Evolutionary conservation across 2,329 filamentous ascomycete genomes (phyloP), one percentile per base, ranked within the genome.

Genomic region (Aspergillus pseudoglaucus): DNA sequence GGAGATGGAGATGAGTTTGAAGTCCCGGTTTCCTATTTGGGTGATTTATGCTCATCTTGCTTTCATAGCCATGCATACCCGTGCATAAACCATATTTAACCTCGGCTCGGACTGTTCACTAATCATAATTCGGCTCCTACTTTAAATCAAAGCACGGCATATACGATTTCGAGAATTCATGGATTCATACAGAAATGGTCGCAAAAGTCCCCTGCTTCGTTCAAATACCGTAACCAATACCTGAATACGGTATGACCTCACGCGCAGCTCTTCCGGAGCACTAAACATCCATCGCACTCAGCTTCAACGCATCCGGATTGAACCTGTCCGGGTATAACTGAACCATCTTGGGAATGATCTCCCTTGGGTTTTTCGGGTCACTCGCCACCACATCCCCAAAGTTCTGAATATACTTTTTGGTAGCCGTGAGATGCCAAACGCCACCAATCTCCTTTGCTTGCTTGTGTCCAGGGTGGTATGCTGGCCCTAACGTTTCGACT

Each of bases 41-140:
- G 18, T 9, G 3, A 14, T 27, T 10, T 10, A 27, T 10, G 25
- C 25, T 10, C 25, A 27, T 27, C 3, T 27, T 25, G 25, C 25
- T 10, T 4, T 27, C 25, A 27, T 9, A 27, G 9, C 9, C n/a
- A 43, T 18, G 12, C 18, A n/a, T 14, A 35, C 8, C 6, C 4
- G 12, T 35, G 32, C 14, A 35, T 15, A n/a, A n/a, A 10, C 15
- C 32, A 15, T 6, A 14, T 27, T 27, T 27, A 27, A 38, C 18
- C 40, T 50, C 48, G 48, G 48, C 45, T 47, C 48, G 45, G 46
- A 30, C 4, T 47, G 48, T 47, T 50, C 48, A 50, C 48, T 50
- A 50, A 50, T 47, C 48, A 44, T 14, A 5, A 39, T 35, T 35
- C 32, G 12, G 25, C 25, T 27, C 25, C 25, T 27, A 27, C 25